Conservation (phyloP, 108 stramenopile genomes). For the Seminavis robusta region DNA sequence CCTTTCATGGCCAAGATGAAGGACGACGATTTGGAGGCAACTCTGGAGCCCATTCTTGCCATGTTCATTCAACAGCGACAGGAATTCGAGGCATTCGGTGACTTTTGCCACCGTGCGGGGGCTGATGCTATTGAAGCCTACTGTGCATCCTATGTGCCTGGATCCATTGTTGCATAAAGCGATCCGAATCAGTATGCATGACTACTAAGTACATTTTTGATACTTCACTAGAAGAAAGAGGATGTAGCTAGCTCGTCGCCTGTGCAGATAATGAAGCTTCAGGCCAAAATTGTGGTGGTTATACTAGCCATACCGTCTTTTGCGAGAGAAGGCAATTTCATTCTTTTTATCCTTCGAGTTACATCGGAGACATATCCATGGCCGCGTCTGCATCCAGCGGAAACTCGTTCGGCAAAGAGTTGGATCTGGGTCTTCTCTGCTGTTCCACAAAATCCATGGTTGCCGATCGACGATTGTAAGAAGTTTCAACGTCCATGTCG, state of each 20-base stretch:
- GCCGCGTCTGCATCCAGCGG: not conserved
- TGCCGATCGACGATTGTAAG: not conserved
- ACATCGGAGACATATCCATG: not conserved
- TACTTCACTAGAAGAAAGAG: not conserved
- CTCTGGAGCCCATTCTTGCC: constrained; percentile 86
- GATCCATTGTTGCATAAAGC: constrained; percentile 33
- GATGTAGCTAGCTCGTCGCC: not conserved
- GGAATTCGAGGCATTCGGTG: constrained; percentile 89
- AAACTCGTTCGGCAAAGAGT: constrained; percentile 3
- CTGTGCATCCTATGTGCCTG: too few species aligned
- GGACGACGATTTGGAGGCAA: constrained; percentile 68
- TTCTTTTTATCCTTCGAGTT: not conserved
- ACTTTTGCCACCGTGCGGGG: constrained; percentile 86
- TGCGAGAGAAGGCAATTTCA: not conserved
- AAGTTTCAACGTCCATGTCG: not conserved
- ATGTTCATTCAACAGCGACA: constrained; percentile 80
- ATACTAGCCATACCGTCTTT: not conserved
- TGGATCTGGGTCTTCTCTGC: not conserved
- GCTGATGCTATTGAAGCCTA: constrained; percentile 75
- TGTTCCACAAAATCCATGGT: not conserved
- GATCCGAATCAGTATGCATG: not conserved
- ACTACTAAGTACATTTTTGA: not conserved
- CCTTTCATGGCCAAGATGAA: constrained; percentile 90
- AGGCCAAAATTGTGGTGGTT: not conserved
- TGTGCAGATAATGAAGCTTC: not conserved